Base-by-base conservation (phyloP, 2,329 filamentous ascomycete genomes). In the Epicoccum nigrum region DNA sequence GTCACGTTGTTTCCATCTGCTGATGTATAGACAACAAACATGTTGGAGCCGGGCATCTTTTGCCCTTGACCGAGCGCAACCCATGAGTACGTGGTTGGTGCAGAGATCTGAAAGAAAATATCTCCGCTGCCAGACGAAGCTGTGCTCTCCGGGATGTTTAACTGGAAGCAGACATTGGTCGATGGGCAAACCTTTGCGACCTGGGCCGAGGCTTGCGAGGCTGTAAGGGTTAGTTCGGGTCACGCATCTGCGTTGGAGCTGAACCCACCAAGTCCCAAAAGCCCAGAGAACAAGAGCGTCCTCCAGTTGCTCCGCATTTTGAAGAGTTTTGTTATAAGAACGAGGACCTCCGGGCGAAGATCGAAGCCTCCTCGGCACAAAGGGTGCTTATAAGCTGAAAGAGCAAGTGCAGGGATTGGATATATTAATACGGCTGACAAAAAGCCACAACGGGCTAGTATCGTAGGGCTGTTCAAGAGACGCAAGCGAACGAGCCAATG, bases 21-120 rank as follows among this genome's bases (percentile, higher is more conserved):
- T 20, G 78, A 76, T n/a, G 80, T 76, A 59, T 86, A 86, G 5
- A 84, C 73, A 34, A 85, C 71, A 62, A 86, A 85, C 38, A 86
- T 84, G 64, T 84, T 83, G 5, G 83, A 68, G 17, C 77, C 79
- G 13, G 67, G 58, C 83, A 86, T 86, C 16, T 65, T 56, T 2
- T 59, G 71, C 20, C 83, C 83, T 63, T 85, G 81, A 7, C 82
- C 83, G 3, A 86, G 66, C 3, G 76, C 80, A 27, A 83, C 76
- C 79, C 81, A 86, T 68, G 78, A 68, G 62, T 82, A 77, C 5
- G 65, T 74, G 32, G 75, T 77, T 2, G 83, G 82, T 3, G 80
- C 81, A 37, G 76, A 78, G 41, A 86, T 75, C 51, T 83, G 81
- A 61, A 86, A 80, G 68, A 78, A 86, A 44, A 86, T 80, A 53